phyloP scores from a whole-genome alignment of 75 land plant genomes.

The Cunninghamia lanceolata region DNA sequence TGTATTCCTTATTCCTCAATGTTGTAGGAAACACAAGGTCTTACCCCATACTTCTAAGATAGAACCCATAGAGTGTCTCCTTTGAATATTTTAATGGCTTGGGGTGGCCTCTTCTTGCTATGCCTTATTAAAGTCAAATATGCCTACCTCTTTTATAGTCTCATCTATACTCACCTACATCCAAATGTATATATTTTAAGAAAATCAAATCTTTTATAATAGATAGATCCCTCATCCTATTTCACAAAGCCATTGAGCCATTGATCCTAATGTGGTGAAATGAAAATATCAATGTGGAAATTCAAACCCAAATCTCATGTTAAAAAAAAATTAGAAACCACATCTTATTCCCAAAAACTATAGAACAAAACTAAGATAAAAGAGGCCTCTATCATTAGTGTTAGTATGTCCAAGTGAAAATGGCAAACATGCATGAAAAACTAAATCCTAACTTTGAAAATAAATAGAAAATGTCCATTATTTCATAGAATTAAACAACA shows the following conservation, averaged over 20 bases:
- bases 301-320: background rate
- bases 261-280: no score
- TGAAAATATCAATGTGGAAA: background rate
- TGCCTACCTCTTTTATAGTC: background rate
- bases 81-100: constrained; percentile 7
- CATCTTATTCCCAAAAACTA: background rate
- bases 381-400: background rate
- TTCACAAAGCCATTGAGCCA: background rate
- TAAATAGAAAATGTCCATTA: no score
- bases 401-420: background rate
- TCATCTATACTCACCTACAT: background rate
- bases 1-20: background rate
- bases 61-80: constrained; percentile 22
- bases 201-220: background rate
- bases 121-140: background rate
- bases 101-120: background rate
- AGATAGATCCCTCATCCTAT: background rate
- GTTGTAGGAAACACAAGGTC: background rate
- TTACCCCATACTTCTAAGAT: constrained; percentile 20
- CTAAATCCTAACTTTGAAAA: background rate
- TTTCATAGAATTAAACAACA: no score
- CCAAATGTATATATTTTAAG: background rate
- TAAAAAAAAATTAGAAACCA: background rate
- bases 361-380: background rate
- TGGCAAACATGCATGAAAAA: background rate